phyloP scores from a whole-genome alignment of 345 rosid species.

The Gossypium rotundifolium region DNA sequence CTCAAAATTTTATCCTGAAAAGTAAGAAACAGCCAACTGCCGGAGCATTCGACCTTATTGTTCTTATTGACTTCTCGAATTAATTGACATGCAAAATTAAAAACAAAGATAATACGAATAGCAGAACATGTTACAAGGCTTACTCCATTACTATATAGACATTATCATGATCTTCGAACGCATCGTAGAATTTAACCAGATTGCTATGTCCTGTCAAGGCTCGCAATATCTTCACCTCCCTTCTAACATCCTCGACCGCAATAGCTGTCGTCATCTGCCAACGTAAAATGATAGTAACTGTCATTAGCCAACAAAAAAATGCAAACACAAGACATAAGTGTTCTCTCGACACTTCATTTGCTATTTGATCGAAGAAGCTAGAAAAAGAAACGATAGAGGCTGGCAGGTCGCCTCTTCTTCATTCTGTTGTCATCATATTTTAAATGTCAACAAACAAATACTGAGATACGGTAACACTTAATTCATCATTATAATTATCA shows the following conservation, averaged over 20 bases:
- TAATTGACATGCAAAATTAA: not conserved
- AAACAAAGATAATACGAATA: conserved; percentile 6
- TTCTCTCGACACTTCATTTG: not conserved
- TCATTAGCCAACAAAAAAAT: not conserved
- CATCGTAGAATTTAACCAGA: conserved; percentile 78
- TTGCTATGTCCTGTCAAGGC: conserved; percentile 87
- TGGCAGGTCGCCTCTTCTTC: not conserved
- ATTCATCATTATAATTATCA: not conserved
- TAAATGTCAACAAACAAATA: not conserved
- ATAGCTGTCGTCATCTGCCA: conserved; percentile 94
- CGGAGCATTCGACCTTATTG: not conserved
- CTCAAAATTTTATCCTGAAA: not conserved
- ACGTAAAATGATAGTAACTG: conserved; percentile 10
- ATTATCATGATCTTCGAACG: conserved; percentile 75
- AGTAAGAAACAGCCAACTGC: not conserved
- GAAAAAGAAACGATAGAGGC: not conserved
- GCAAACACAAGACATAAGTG: not conserved
- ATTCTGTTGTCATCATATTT: not conserved
- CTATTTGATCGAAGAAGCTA: not conserved
- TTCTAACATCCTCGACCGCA: conserved; percentile 93
- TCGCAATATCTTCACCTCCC: conserved; percentile 86
- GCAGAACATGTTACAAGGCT: conserved; percentile 22
- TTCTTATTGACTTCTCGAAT: not conserved
- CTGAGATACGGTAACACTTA: not conserved
- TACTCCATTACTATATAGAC: conserved; percentile 97